These are phyloP conservation scores for Beauveria bassiana DNA, from an alignment of 2,329 filamentous ascomycete genomes.

Conservation along the genomic window DNA sequence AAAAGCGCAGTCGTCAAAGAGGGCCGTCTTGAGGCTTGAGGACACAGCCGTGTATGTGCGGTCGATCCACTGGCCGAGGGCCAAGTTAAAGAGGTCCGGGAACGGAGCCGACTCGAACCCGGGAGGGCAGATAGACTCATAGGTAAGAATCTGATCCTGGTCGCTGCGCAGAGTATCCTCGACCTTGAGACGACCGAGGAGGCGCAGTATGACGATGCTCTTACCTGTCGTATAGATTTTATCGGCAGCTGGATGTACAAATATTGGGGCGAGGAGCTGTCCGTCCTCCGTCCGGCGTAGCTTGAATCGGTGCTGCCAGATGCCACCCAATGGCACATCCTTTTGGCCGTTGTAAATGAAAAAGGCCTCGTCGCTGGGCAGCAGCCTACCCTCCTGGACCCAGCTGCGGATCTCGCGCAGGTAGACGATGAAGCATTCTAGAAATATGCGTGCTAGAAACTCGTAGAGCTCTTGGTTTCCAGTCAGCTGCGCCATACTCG, in stretches of 20 bases:
- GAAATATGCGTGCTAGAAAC: slow-evolving; percentile 62
- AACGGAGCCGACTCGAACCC: slow-evolving; percentile 54
- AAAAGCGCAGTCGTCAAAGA: slow-evolving; percentile 65
- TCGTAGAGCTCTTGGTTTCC: slow-evolving; percentile 55
- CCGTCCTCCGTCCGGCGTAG: slow-evolving; percentile 55
- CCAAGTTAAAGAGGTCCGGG: slow-evolving; percentile 61
- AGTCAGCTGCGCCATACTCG: slow-evolving; percentile 61
- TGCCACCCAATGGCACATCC: slow-evolving; percentile 50
- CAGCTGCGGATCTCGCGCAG: slow-evolving; percentile 70
- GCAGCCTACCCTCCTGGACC: slow-evolving; percentile 74
- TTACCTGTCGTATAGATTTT: slow-evolving; percentile 85
- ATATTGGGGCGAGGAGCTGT: slow-evolving; percentile 61
- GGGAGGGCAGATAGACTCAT: slow-evolving; percentile 45
- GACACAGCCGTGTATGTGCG: slow-evolving; percentile 66
- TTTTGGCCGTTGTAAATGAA: slow-evolving; percentile 59
- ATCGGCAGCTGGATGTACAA: slow-evolving; percentile 59
- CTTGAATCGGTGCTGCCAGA: slow-evolving; percentile 72
- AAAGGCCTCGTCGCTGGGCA: slow-evolving; percentile 59
- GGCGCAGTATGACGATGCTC: slow-evolving; percentile 74
- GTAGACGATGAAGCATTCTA: slow-evolving; percentile 76
- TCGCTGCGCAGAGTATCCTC: slow-evolving; percentile 20
- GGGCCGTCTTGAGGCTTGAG: slow-evolving; percentile 52
- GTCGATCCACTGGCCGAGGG: slow-evolving; percentile 70
- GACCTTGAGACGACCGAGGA: slow-evolving; percentile 40
- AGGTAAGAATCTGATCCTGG: slow-evolving; percentile 40